Percentiles rank a stretch among this genome's conserved stretches.
These are phyloP conservation scores for Exophiala xenobiotica DNA, from an alignment of 2,329 filamentous ascomycete genomes.

Conservation along the genomic window DNA sequence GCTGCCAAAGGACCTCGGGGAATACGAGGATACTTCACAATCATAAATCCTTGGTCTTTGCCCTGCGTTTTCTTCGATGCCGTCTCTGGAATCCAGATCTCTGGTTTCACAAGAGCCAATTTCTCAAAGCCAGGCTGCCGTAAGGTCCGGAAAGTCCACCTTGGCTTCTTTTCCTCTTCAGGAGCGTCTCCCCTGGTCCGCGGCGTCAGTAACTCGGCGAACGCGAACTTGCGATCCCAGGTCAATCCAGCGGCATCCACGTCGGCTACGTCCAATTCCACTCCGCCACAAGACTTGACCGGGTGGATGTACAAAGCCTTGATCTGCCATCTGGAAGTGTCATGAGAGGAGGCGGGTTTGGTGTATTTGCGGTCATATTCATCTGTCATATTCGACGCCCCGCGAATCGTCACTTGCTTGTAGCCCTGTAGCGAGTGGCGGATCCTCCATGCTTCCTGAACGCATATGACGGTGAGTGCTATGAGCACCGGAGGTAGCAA, in stretches of 20 bases:
- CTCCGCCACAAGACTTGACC: constrained; percentile 75
- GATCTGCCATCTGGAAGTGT: constrained; percentile 47
- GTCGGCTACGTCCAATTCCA: constrained; percentile 66
- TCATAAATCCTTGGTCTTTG: constrained; percentile 51
- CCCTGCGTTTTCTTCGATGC: constrained; percentile 11
- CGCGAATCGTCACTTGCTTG: constrained; percentile 51
- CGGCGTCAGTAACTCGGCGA: constrained; percentile 63
- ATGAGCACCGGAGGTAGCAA: constrained; percentile 11
- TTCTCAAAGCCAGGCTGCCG: constrained; percentile 53
- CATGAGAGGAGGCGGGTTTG: constrained; percentile 31
- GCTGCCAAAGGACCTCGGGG: constrained; percentile 17
- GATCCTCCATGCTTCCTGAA: constrained; percentile 7
- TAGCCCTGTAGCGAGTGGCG: constrained; percentile 43
- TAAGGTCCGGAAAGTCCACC: constrained; percentile 45
- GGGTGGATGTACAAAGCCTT: constrained; percentile 79
- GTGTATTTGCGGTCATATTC: constrained; percentile 55
- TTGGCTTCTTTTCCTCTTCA: constrained; percentile 43
- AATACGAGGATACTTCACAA: constrained; percentile 48
- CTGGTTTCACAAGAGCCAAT: constrained; percentile 66
- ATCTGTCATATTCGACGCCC: constrained; percentile 54
- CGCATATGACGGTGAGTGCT: constrained; percentile 9
- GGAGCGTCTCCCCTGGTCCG: constrained; percentile 21
- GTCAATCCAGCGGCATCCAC: constrained; percentile 69
- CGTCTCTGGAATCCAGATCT: constrained; percentile 56
- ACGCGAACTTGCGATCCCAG: constrained; percentile 79